Evolutionary conservation across 805 yeast species (phyloP).

Genomic region (Candida methanosorbosa): DNA sequence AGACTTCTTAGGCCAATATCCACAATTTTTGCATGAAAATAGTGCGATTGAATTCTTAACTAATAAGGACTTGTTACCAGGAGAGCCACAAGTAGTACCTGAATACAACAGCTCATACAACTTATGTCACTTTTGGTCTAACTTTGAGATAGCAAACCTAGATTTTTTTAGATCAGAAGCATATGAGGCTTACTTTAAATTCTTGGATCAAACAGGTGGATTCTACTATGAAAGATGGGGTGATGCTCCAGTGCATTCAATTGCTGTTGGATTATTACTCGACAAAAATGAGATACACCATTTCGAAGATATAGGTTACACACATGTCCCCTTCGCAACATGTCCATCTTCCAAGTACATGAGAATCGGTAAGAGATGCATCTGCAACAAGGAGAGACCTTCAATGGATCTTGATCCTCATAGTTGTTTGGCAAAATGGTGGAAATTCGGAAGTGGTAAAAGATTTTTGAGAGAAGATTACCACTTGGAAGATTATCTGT

Average conservation of each 20-base stretch:
- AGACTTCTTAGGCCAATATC: slow-evolving; percentile 47
- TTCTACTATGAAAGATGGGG: slow-evolving; percentile 92
- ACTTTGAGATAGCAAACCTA: slow-evolving; percentile 70
- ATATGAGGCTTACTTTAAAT: slow-evolving; percentile 53
- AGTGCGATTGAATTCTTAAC: slow-evolving; percentile 52
- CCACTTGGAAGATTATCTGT: slow-evolving; percentile 17
- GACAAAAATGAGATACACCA: slow-evolving; percentile 57
- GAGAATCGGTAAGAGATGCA: slow-evolving; percentile 50
- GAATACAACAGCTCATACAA: slow-evolving; percentile 53
- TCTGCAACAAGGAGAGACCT: slow-evolving; percentile 36
- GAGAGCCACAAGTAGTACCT: slow-evolving; percentile 33
- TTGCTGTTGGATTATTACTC: slow-evolving; percentile 55
- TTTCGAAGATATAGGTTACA: slow-evolving; percentile 77
- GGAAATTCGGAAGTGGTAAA: slow-evolving; percentile 63
- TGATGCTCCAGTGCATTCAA: slow-evolving; percentile 84
- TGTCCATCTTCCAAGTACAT: slow-evolving; percentile 47
- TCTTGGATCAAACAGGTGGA: slow-evolving; percentile 61
- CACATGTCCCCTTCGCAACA: slow-evolving; percentile 59
- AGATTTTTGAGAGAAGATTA: slow-evolving; percentile 38
- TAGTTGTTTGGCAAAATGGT: slow-evolving; percentile 69
- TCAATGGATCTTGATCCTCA: slow-evolving; percentile 34
- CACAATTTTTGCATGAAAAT: slow-evolving; percentile 55
- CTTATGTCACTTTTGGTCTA: slow-evolving; percentile 82
- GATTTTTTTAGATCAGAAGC: slow-evolving; percentile 61
- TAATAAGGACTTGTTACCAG: slow-evolving; percentile 38